These are phyloP conservation scores for Fusarium fujikuroi DNA, from an alignment of 2,329 filamentous ascomycete genomes.

Conservation along the genomic window DNA sequence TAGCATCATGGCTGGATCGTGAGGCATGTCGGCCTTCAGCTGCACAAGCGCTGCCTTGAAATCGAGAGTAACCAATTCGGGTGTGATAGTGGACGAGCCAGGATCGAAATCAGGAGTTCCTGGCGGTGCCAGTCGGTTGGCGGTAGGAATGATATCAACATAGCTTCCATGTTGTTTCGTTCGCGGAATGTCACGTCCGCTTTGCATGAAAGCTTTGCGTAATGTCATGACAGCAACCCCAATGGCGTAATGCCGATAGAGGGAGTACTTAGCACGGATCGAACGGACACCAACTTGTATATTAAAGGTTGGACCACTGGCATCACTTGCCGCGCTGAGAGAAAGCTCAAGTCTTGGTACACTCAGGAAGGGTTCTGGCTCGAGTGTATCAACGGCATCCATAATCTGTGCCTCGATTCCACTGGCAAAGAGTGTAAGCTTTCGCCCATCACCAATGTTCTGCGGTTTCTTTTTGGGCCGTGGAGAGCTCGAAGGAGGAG, in stretches of 20 bases:
- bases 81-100: conserved; percentile 48
- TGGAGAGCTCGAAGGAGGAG: conserved; percentile 51
- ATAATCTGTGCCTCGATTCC: conserved; percentile 92
- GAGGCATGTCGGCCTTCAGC: conserved; percentile 87
- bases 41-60: conserved; percentile 85
- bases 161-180: conserved; percentile 47
- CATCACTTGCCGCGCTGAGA: conserved; percentile 85
- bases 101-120: conserved; percentile 49
- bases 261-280: conserved; percentile 86
- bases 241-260: conserved; percentile 92
- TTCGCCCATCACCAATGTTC: conserved; percentile 77
- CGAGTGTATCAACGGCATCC: conserved; percentile 85
- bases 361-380: conserved; percentile 85
- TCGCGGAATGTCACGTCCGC: conserved; percentile 55
- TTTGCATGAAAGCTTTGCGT: conserved; percentile 72
- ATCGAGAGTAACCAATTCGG: conserved; percentile 83
- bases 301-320: conserved; percentile 88
- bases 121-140: conserved; percentile 54
- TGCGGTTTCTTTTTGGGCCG: conserved; percentile 64
- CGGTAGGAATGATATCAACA: conserved; percentile 31
- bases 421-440: conserved; percentile 81
- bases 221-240: conserved; percentile 84
- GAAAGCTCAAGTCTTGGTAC: conserved; percentile 89
- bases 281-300: conserved; percentile 84
- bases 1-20: conserved; percentile 90